These are phyloP conservation scores for Gymnopilus dilepis DNA, from an alignment of 768 basidiomycete species.

Conservation along the genomic window DNA sequence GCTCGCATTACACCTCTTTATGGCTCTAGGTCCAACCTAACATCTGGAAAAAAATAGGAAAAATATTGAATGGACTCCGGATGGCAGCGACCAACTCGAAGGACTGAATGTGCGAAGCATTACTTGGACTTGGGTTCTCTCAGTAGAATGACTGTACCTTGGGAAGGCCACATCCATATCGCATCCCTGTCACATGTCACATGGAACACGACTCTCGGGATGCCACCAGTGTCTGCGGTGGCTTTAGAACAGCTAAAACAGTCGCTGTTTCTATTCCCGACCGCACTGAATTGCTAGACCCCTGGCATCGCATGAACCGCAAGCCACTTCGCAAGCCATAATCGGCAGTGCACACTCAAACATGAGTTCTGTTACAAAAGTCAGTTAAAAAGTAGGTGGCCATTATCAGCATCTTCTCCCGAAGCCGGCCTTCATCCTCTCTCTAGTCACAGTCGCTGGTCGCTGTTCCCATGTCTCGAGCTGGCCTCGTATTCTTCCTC, in stretches of 20 bases:
- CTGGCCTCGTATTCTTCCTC: conserved; percentile 1
- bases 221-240: background rate
- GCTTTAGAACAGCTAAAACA: background rate
- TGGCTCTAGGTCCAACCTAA: too few relatives aligned
- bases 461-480: conserved; percentile 2
- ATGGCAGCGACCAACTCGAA: too few relatives aligned
- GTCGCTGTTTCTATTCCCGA: background rate
- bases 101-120: too few relatives aligned
- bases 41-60: too few relatives aligned
- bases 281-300: background rate
- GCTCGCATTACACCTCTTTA: too few relatives aligned
- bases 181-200: background rate
- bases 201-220: background rate
- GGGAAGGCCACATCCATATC: too few relatives aligned
- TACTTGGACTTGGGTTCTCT: too few relatives aligned
- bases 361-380: background rate
- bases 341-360: background rate
- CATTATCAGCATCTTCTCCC: background rate
- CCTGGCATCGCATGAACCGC: conserved; percentile 3
- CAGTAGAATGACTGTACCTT: too few relatives aligned
- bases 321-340: background rate
- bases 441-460: background rate
- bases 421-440: background rate
- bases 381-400: background rate
- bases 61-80: too few relatives aligned